Evolutionary conservation across 225 moss, liverwort and hornwort species (phyloP), one percentile per base, ranked within the genome.

Genomic region (Anthoceros angustus): DNA sequence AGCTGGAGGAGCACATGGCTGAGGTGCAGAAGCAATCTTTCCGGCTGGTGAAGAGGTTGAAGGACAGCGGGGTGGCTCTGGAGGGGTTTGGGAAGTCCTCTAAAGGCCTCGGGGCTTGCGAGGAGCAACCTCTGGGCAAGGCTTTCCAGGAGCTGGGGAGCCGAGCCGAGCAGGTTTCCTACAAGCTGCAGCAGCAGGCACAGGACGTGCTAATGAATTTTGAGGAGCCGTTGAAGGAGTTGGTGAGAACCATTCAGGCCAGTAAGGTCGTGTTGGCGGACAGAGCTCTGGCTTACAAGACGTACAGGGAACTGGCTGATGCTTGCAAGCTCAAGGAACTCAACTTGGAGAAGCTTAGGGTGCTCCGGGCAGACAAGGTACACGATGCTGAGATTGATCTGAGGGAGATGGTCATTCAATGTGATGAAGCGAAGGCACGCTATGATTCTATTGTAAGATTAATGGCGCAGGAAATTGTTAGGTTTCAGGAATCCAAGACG

Each of bases 151-250:
- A 87, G 70, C 70, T 92, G 40, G 92, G 88, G 48, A 78, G 76
- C 55, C 87, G 83, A 65, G 82, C 98, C 68, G 98, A 89, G 61
- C 72, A 78, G 62, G 74, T 98, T 61, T 86, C 98, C 70, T 80
- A 74, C 65, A 89, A 76, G 71, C 85, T 92, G 69, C 88, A 92
- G 69, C 82, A 82, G 62, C 88, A 98, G 92, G 88, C 92, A 45
- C 87, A 84, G 70, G 91, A 92, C 69, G 74, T 92, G 67, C 78
- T 98, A 16, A 71, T 98, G 79, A 80, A 81, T 14, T 98, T 98
- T 73, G 92, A 98, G 77, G 98, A 98, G 72, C 98, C 98, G 41
- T 66, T 92, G 25, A 98, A 98, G 75, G 98, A 98, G 73, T 92
- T 92, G 60, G 89, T 98, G 26, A 85, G 98, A 12, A 89, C 82